Evolutionary conservation across 768 basidiomycete genomes (phyloP).

Genomic region (Amanita pseudoporphyria): DNA sequence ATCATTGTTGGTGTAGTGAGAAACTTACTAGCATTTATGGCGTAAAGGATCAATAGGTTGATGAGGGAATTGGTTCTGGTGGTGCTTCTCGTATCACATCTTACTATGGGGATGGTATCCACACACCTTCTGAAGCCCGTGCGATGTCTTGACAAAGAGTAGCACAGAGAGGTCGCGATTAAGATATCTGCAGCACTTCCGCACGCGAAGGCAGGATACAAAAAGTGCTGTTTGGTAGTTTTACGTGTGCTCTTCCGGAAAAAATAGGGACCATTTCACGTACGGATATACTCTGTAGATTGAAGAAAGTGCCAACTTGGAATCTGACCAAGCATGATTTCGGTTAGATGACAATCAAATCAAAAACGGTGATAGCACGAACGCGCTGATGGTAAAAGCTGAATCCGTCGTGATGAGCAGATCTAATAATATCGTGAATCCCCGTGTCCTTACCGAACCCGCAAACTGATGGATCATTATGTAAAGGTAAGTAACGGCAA

Average conservation of each 20-base stretch:
- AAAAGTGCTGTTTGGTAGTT: slow-evolving; percentile 15
- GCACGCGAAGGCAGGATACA: slow-evolving; percentile 22
- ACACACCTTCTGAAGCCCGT: slow-evolving; percentile 21
- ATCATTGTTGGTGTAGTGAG: background rate
- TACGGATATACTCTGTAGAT: slow-evolving; percentile 21
- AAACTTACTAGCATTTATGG: slow-evolving; percentile 40
- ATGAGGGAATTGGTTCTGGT: slow-evolving; percentile 33
- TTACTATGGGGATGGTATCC: background rate
- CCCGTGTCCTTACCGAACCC: slow-evolving; percentile 8
- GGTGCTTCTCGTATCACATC: background rate
- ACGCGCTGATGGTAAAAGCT: slow-evolving; percentile 24
- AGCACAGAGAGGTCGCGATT: slow-evolving; percentile 27
- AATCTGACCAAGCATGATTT: slow-evolving; percentile 12
- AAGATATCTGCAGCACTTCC: slow-evolving; percentile 31
- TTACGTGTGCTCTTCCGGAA: too few species aligned
- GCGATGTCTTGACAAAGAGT: slow-evolving; percentile 20
- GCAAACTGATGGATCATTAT: slow-evolving; percentile 7
- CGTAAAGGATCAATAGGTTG: slow-evolving; percentile 34
- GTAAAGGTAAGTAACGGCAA: background rate
- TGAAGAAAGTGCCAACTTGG: slow-evolving; percentile 15
- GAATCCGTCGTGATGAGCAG: background rate
- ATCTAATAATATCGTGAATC: background rate
- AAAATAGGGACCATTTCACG: slow-evolving; percentile 4
- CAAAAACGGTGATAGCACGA: slow-evolving; percentile 6
- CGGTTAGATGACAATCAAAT: too few species aligned